phyloP scores from a whole-genome alignment of 805 yeast species.

The Candida tallmaniae region DNA sequence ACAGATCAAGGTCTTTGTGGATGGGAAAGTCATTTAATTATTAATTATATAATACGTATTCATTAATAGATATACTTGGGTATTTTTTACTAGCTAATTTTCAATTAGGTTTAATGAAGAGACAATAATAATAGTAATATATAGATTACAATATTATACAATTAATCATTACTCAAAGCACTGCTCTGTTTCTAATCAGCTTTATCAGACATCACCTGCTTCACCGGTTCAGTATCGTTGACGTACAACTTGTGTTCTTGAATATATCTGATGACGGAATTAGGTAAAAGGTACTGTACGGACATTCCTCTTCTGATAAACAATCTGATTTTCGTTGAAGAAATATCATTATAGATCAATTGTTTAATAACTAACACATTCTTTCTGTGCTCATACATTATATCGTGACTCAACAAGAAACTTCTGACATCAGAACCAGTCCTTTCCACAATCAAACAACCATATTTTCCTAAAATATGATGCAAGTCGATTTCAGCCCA shows the following conservation, averaged over 20 bases:
- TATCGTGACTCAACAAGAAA: slow-evolving; percentile 87
- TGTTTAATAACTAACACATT: slow-evolving; percentile 94
- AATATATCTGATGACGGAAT: slow-evolving; percentile 89
- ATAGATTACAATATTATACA: too few species aligned
- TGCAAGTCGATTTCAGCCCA: slow-evolving; percentile 97
- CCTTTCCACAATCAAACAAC: slow-evolving; percentile 93
- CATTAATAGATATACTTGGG: too few species aligned
- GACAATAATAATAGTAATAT: too few species aligned
- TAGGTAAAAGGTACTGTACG: slow-evolving; percentile 90
- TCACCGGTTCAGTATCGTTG: slow-evolving; percentile 89
- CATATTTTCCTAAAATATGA: slow-evolving; percentile 92
- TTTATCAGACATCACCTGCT: slow-evolving; percentile 58
- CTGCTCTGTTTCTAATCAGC: too few species aligned
- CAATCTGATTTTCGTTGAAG: slow-evolving; percentile 89
- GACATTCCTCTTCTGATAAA: slow-evolving; percentile 95
- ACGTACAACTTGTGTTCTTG: slow-evolving; percentile 86
- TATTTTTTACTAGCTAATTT: too few species aligned
- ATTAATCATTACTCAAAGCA: too few species aligned
- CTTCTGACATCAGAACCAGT: slow-evolving; percentile 95
- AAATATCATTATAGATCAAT: slow-evolving; percentile 91
- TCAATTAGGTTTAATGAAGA: too few species aligned
- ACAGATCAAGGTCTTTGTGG: too few species aligned
- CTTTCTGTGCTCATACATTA: slow-evolving; percentile 94
- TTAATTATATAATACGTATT: too few species aligned
- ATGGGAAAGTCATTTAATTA: too few species aligned